Base-by-base conservation (phyloP, 1,284 basidiomycete genomes). In the Hypsizygus ulmarius region DNA sequence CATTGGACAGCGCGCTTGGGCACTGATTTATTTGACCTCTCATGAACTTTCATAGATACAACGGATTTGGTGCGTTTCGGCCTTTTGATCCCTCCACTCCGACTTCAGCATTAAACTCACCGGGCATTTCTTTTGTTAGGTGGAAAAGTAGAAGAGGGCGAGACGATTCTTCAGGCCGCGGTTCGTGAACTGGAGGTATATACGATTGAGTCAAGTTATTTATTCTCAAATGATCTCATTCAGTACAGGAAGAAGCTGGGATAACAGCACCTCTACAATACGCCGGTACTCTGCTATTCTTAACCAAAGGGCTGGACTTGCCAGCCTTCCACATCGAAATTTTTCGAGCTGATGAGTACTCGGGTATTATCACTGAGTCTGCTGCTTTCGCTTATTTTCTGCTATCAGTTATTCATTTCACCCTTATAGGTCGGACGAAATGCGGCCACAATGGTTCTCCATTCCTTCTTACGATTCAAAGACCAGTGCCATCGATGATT, bases 231-330 rank as follows among this genome's bases (percentile, higher is more conserved):
- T n/a, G 16, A 40, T 39, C 47, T 3, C 37, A 34, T 8, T 21
- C 2, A 18, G 37, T 12, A n/a, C 54, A 92, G 89, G 89, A 93
- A 72, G 89, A 92, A 67, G 78, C 87, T 3, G 84, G 88, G 0
- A 80, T 92, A 35, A 70, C 67, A 11, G 81, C 85, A 0, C 67
- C 75, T 1, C 69, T 90, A 9, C 63, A 70, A 43, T 77, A 81
- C 46, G 75, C 71, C 38, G 87, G 86, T 4, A 77, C 71, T 2
- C 63, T 89, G 12, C 67, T 88, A 47, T 90, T 88, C 61, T 64
- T 79, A 19, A 70, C 63, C 28, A 69, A 75, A 36, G 75, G 69
- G 2, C 61, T 67, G 3, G 75, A 80, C 37, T 74, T 71, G 61
- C 21, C 21, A 25, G 82, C 82, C 1, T 84, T 83, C 54, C 74